Evolutionary conservation across 257 asterid species (phyloP).

Genomic region (Anisodus tanguticus): DNA sequence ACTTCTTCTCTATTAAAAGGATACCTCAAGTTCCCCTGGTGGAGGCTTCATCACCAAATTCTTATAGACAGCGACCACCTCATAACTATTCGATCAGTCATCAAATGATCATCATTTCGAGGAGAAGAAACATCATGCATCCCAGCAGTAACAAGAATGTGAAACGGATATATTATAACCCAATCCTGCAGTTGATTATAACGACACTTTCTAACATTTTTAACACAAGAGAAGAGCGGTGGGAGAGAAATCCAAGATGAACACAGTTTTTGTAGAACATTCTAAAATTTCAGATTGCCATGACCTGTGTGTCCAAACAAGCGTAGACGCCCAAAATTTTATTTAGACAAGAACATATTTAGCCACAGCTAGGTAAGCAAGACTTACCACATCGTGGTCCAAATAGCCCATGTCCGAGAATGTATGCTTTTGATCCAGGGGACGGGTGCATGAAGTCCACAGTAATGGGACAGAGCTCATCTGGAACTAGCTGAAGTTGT

Average conservation of each 20-base stretch:
- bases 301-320: not conserved
- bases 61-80: not conserved
- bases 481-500: constrained; percentile 76
- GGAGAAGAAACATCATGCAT: constrained; percentile 21
- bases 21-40: not conserved
- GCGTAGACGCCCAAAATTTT: not conserved
- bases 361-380: constrained; percentile 25
- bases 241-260: constrained; percentile 13
- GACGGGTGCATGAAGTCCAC: constrained; percentile 66
- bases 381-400: constrained; percentile 93
- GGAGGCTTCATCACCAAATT: not conserved
- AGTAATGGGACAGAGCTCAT: constrained; percentile 69
- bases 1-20: not conserved
- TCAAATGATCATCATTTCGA: not conserved
- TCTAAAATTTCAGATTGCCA: constrained; percentile 2
- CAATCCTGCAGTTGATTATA: constrained; percentile 21
- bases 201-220: not conserved
- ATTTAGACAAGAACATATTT: constrained; percentile 13
- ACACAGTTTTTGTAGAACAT: not conserved
- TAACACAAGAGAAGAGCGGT: not conserved
- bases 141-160: constrained; percentile 10
- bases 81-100: constrained; percentile 22
- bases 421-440: constrained; percentile 85
- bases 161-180: constrained; percentile 8
- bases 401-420: constrained; percentile 94